Evolutionary conservation across 495 filamentous ascomycete genomes (phyloP).

Genomic region (Daldinia concentrica): DNA sequence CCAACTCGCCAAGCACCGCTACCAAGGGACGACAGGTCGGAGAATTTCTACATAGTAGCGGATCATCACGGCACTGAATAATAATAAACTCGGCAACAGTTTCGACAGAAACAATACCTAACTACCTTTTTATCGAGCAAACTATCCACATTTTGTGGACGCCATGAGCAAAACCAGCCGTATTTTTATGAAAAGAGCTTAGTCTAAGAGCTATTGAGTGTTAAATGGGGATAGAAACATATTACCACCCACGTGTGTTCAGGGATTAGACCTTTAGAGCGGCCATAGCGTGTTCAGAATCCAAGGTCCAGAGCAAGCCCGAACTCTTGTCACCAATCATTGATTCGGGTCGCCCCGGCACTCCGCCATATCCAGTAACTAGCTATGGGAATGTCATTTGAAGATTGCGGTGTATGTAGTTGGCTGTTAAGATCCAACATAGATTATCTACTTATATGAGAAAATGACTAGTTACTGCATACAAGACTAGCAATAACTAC

Average conservation of each 20-base stretch:
- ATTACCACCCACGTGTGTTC: slow-evolving; percentile 34
- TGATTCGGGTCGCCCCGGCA: slow-evolving; percentile 10
- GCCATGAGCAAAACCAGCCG: slow-evolving; percentile 5
- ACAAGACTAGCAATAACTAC: background rate
- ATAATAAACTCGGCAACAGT: slow-evolving; percentile 16
- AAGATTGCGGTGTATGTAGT: slow-evolving; percentile 1
- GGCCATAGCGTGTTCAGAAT: slow-evolving; percentile 34
- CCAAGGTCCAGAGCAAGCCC: slow-evolving; percentile 19
- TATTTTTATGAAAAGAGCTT: slow-evolving; percentile 20
- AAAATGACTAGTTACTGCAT: no score
- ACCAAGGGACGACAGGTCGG: slow-evolving; percentile 24
- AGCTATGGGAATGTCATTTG: slow-evolving; percentile 7
- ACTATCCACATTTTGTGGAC: background rate
- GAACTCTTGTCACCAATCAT: slow-evolving; percentile 1
- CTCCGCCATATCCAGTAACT: slow-evolving; percentile 31
- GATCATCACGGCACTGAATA: slow-evolving; percentile 31
- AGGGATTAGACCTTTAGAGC: slow-evolving; percentile 27
- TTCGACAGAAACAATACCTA: slow-evolving; percentile 10
- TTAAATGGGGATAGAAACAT: slow-evolving; percentile 26
- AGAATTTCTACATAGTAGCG: slow-evolving; percentile 35
- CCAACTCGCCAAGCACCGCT: slow-evolving; percentile 12
- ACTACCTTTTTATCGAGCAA: background rate
- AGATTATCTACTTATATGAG: background rate
- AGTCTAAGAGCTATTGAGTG: slow-evolving; percentile 8
- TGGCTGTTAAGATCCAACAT: background rate